A percentile compares a stretch with the other conserved stretches of the same genome.
These are phyloP conservation scores for Teunomyces stri DNA, from an alignment of 805 yeast species.

Conservation along the genomic window DNA sequence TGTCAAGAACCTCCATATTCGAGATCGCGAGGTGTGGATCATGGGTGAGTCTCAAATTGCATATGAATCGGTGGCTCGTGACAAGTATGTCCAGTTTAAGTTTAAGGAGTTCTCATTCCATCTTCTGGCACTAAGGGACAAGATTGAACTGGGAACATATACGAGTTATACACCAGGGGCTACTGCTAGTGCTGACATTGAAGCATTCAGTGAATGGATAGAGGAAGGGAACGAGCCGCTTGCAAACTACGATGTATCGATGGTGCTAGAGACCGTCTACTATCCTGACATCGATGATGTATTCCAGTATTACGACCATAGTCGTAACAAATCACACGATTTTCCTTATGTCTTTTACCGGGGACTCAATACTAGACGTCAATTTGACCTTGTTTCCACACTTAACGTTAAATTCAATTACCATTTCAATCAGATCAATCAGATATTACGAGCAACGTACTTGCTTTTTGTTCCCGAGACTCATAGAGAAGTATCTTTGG, in stretches of 20 bases:
- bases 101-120: constrained; percentile 11
- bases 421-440: constrained; percentile 10
- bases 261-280: constrained; percentile 1
- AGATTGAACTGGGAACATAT: background rate
- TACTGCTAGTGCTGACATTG: background rate
- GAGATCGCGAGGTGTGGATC: background rate
- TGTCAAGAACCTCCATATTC: background rate
- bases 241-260: constrained; percentile 8
- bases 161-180: background rate
- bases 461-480: constrained; percentile 5
- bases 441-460: constrained; percentile 11
- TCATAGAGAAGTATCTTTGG: constrained; percentile 5
- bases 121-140: background rate
- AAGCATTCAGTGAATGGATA: constrained; percentile 2
- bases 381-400: constrained; percentile 7
- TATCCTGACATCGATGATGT: background rate
- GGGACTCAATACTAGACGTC: constrained; percentile 12
- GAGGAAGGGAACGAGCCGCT: constrained; percentile 6
- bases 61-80: constrained; percentile 5
- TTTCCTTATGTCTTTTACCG: constrained; percentile 11
- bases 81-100: constrained; percentile 10
- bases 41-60: constrained; percentile 3
- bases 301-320: background rate
- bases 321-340: constrained; percentile 2
- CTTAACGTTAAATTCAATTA: constrained; percentile 11